Evolutionary conservation across 2,329 filamentous ascomycete genomes (phyloP), one percentile per base, ranked within the genome.

Genomic region (Hypoxylon sp.): DNA sequence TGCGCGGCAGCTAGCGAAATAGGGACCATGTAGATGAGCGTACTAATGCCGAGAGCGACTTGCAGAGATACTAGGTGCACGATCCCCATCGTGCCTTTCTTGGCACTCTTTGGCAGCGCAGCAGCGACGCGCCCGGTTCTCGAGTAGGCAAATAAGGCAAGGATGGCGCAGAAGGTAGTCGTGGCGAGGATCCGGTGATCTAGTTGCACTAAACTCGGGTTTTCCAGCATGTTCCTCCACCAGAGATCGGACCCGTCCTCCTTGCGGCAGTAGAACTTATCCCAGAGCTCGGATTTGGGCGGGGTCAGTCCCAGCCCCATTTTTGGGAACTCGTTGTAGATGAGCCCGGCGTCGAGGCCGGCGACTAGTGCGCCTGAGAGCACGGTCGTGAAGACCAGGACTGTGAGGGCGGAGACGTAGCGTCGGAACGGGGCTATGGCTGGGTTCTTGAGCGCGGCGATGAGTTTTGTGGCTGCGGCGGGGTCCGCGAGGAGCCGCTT

Each of bases 211-310:
- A 96, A 88, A 14, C 92, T 94, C 2, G 96, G 96, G 81, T 99
- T 99, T 83, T 98, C 96, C 32, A 98, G 90, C 85, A 96, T 91
- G 81, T 99, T 99, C 75, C 96, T 90, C 96, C 96, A 99, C 89
- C 91, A 94, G 16, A 98, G 83, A 75, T 99, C 96, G 11, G 89
- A 90, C 43, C 87, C 83, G 77, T 97, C 93, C 41, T 90, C 84
- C 62, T 86, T 87, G 74, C 94, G 91, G 62, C 89, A 90, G 85
- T 97, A 97, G 82, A 93, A 96, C 37, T 87, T 83, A 75, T 95
- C 90, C 79, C 93, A 94, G 30, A 98, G 88, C 81, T 98, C 95
- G 8, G 88, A 85, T 75, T 86, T 88, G 0, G 95, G 95, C 1
- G 95, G 95, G 0, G 93, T 85, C 21, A 97, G 82, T 9, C 94